These are phyloP conservation scores for Xylaria acuta DNA, from an alignment of 495 filamentous ascomycete species.

Conservation along the genomic window DNA sequence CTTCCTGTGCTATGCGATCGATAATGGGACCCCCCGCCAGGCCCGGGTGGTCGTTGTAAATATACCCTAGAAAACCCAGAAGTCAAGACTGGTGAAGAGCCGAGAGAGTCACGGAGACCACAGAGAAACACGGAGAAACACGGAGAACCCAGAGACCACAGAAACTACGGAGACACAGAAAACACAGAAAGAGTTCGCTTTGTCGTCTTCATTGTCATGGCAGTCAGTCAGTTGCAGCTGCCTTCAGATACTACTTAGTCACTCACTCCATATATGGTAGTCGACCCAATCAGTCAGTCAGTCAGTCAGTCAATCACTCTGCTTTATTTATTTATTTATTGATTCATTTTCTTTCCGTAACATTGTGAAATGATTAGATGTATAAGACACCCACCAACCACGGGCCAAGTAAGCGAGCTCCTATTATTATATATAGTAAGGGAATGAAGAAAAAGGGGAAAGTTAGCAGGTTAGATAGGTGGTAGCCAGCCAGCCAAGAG, in stretches of 20 bases:
- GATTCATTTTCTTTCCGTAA: background rate
- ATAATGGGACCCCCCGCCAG: background rate
- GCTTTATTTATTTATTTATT: background rate
- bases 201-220: background rate
- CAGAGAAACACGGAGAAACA: background rate
- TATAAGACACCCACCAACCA: background rate
- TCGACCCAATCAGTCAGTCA: background rate
- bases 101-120: background rate
- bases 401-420: no score
- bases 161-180: background rate
- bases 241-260: background rate
- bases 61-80: constrained; percentile 7
- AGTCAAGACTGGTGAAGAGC: background rate
- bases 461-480: background rate
- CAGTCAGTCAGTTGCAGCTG: background rate
- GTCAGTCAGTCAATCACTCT: background rate
- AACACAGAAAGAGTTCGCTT: no score
- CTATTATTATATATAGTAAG: no score
- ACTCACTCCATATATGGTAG: background rate
- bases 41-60: background rate
- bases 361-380: background rate
- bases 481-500: no score
- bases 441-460: background rate
- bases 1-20: background rate
- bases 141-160: background rate